A percentile compares a stretch with the other conserved stretches of the same genome.
Conservation (phyloP, 2,329 filamentous ascomycete species). For the Monilinia vaccinii-corymbosi region DNA sequence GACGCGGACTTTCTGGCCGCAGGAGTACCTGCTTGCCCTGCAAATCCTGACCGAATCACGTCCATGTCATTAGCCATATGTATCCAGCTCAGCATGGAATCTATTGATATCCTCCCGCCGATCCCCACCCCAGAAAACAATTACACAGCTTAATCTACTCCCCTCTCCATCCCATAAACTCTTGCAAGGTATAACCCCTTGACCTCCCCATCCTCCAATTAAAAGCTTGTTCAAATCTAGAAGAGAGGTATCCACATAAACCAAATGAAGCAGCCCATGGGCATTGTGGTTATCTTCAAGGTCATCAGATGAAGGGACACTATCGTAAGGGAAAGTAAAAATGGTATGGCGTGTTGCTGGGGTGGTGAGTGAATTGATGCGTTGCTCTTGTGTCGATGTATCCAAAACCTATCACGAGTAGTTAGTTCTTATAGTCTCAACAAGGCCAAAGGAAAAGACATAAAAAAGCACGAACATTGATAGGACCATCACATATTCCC, state of each 20-base stretch:
- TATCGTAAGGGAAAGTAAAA: neutral
- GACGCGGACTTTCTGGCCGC: too few species aligned
- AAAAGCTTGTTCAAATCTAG: neutral
- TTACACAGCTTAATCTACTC: slow-evolving; percentile 23
- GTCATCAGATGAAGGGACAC: slow-evolving; percentile 3
- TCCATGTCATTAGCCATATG: neutral
- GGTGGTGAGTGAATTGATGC: neutral
- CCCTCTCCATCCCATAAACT: slow-evolving; percentile 36
- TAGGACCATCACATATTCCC: slow-evolving; percentile 38
- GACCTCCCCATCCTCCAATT: neutral
- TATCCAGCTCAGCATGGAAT: neutral
- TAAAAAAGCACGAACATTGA: slow-evolving; percentile 10
- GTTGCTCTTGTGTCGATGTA: neutral
- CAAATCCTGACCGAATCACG: neutral
- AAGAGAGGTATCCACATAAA: slow-evolving; percentile 8
- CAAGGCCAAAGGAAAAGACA: neutral
- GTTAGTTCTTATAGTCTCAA: neutral
- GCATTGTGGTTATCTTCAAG: neutral
- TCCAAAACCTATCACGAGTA: neutral
- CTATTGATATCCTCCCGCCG: neutral
- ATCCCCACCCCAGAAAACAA: neutral
- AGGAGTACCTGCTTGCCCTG: neutral
- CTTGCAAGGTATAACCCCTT: slow-evolving; percentile 33
- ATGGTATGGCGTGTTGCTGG: slow-evolving; percentile 8
- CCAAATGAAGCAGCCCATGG: neutral